A percentile compares a stretch with the other conserved stretches of the same genome.
phyloP scores from a whole-genome alignment of 2,329 filamentous ascomycete species.

The Aspergillus sp. region DNA sequence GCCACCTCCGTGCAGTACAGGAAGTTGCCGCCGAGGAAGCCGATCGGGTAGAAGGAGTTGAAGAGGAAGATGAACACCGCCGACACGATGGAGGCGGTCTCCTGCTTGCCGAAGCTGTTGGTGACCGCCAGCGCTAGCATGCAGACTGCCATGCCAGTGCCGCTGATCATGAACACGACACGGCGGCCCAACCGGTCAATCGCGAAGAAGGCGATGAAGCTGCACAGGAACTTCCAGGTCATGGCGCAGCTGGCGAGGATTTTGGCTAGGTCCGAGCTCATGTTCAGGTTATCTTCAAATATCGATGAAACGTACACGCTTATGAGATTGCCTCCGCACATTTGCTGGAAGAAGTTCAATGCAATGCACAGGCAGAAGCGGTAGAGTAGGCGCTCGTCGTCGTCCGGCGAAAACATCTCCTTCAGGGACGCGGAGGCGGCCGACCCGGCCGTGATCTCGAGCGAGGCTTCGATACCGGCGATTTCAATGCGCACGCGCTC shows the following conservation, averaged over 20 bases:
- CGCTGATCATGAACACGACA: slow-evolving; percentile 52
- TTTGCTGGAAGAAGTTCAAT: slow-evolving; percentile 20
- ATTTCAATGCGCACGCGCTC: slow-evolving; percentile 16
- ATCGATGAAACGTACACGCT: slow-evolving; percentile 16
- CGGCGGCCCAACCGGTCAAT: slow-evolving; percentile 53
- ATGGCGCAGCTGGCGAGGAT: slow-evolving; percentile 49
- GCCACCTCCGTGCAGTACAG: slow-evolving; percentile 44
- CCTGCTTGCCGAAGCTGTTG: slow-evolving; percentile 25
- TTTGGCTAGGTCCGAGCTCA: slow-evolving; percentile 16
- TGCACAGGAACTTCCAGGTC: slow-evolving; percentile 57
- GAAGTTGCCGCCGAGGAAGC: slow-evolving; percentile 61
- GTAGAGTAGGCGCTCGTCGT: slow-evolving; percentile 20
- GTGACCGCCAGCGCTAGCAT: slow-evolving; percentile 53
- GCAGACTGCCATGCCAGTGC: slow-evolving; percentile 52
- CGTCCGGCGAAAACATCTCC: slow-evolving; percentile 16
- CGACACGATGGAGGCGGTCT: slow-evolving; percentile 13
- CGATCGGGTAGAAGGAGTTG: slow-evolving; percentile 63
- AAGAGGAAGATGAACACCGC: slow-evolving; percentile 55
- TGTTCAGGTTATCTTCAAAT: slow-evolving; percentile 15
- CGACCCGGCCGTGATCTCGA: slow-evolving; percentile 14
- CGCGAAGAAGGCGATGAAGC: slow-evolving; percentile 49
- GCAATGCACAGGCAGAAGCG: slow-evolving; percentile 17
- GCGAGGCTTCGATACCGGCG: slow-evolving; percentile 15
- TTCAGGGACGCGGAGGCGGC: slow-evolving; percentile 7
- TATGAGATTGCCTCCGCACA: slow-evolving; percentile 19